Evolutionary conservation across 768 basidiomycete genomes (phyloP), one percentile per base, ranked within the genome.

Genomic region (Pleurotus tuoliensis): DNA sequence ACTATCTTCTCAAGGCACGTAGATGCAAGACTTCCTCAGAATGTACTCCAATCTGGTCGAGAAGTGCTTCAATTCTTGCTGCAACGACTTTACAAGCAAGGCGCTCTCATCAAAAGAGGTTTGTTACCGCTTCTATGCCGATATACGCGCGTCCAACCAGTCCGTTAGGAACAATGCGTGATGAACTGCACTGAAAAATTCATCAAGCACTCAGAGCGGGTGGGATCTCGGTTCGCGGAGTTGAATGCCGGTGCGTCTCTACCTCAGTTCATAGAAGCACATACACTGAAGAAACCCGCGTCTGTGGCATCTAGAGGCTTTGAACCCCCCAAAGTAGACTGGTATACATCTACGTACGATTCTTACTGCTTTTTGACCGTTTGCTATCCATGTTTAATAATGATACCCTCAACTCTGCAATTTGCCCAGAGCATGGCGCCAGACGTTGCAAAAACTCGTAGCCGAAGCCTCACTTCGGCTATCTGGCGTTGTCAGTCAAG

Each of bases 1-100:
- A 39, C 51, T 43, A 55, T 24, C 59, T 41, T 59, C 45, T 40
- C 30, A 46, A 20, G 18, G 13, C 41, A 18, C 55, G 41, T 57
- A 98, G 95, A 96, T 99, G 94, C 92, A 96, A 80, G 96, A 98
- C 77, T 98, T 99, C 67, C 79, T 99, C 79, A 82, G 81, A 67
- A 87, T 98, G 73, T 98, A 99, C 74, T 90, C 93, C 20, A 89
- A 86, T 67, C 82, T 99, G 56, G 94, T 95, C 30, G 96, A 98
- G 70, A 87, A 92, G 63, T 99, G 96, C 72, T 99, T 99, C 82
- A 93, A 79, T 64, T 79, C 91, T 12, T 99, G 96, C 70, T 89
- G 88, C 66, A 95, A 95, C 69, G 96, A 99, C 69, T 98, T 99
- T 66, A 98, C 95, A 22, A 91, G 89, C 79, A 97, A 94, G 74